phyloP scores from a whole-genome alignment of 2,329 filamentous ascomycete genomes.

The Colletotrichum abscissum region DNA sequence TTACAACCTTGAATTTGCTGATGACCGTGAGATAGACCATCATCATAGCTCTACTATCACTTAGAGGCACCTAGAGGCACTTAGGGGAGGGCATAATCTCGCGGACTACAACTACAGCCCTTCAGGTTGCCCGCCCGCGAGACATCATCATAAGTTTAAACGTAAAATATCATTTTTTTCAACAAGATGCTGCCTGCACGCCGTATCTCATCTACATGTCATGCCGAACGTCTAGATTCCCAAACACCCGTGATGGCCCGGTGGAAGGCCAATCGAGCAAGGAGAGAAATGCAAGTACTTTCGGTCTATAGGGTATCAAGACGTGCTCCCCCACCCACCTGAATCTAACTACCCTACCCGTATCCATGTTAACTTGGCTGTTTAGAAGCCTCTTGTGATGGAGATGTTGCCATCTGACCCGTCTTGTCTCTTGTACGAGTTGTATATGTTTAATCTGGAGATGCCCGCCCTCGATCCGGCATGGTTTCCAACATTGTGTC shows the following conservation, averaged over 20 bases:
- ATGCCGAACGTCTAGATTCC: slow-evolving; percentile 26
- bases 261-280: not conserved
- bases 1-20: too few species aligned
- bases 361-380: slow-evolving; percentile 8
- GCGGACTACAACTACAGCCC: too few species aligned
- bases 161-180: not conserved
- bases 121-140: not conserved
- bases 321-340: slow-evolving; percentile 28
- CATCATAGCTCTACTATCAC: too few species aligned
- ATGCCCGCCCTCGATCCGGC: not conserved
- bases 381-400: not conserved
- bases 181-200: slow-evolving; percentile 13
- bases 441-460: not conserved
- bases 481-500: not conserved
- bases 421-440: not conserved
- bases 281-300: slow-evolving; percentile 26
- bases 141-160: not conserved
- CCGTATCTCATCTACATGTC: slow-evolving; percentile 29
- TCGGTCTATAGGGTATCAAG: slow-evolving; percentile 37
- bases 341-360: slow-evolving; percentile 33
- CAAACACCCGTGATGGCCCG: not conserved
- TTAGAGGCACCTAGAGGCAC: too few species aligned
- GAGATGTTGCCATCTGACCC: not conserved
- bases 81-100: too few species aligned
- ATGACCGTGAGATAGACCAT: too few species aligned